Percentiles rank a stretch among this genome's conserved stretches.
phyloP scores from a whole-genome alignment of 305 asterid genomes.

The Solanum hybrid region DNA sequence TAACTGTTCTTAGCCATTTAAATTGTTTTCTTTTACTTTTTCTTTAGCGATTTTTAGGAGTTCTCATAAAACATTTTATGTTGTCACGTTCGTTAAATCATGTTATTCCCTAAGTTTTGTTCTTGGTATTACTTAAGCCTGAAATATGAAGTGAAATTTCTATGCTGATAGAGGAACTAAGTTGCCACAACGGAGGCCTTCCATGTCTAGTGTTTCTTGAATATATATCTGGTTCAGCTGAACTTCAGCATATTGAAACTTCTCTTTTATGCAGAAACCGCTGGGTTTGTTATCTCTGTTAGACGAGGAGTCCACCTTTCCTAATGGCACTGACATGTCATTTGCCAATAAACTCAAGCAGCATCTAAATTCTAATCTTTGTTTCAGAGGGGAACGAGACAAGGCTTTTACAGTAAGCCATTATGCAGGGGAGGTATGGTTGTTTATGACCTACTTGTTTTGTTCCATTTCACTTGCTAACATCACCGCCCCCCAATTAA shows the following conservation, averaged over 20 bases:
- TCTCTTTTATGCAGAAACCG: conserved; percentile 65
- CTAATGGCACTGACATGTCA: conserved; percentile 95
- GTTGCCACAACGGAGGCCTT: not conserved
- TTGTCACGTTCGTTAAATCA: not conserved
- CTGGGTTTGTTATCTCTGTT: conserved; percentile 82
- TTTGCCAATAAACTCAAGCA: conserved; percentile 94
- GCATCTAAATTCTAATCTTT: conserved; percentile 69
- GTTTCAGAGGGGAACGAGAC: conserved; percentile 82
- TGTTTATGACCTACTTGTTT: not conserved
- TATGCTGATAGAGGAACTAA: not conserved
- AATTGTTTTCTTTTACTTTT: not conserved
- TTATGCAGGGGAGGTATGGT: conserved; percentile 94
- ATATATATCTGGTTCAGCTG: not conserved
- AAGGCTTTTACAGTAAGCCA: conserved; percentile 81
- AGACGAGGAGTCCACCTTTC: conserved; percentile 97
- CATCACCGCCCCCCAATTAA: not conserved
- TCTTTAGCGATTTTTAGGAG: not conserved
- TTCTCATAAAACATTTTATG: not conserved
- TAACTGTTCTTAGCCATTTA: not conserved
- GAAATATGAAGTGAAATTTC: not conserved
- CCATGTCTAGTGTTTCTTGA: not conserved
- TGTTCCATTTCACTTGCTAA: not conserved
- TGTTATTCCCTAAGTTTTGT: not conserved
- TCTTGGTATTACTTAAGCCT: not conserved
- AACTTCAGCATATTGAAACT: not conserved